phyloP scores from a whole-genome alignment of 345 rosid species.

The Arabidopsis thaliana region TAIR10.1 NC_003070.9:3245501-3246000 shows the following conservation, averaged over 20 bases:
- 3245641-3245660: constrained; percentile 93
- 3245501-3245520: constrained; percentile 77
- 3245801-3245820: constrained; percentile 62
- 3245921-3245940: not conserved
- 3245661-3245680: constrained; percentile 86
- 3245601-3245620: constrained; percentile 63
- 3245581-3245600: constrained; percentile 87
- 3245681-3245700: constrained; percentile 91
- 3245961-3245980: constrained; percentile 17
- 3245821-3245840: constrained; percentile 77
- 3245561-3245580: constrained; percentile 99
- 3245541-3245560: constrained; percentile 90
- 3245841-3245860: constrained; percentile 63
- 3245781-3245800: constrained; percentile 61
- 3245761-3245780: constrained; percentile 79
- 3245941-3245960: constrained; percentile 3
- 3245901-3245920: constrained; percentile 19
- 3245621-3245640: constrained; percentile 92
- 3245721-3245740: constrained; percentile 87
- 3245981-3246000: constrained; percentile 30
- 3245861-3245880: constrained; percentile 86
- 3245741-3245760: constrained; percentile 83
- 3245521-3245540: constrained; percentile 95
- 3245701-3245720: constrained; percentile 97
- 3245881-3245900: constrained; percentile 74